phyloP scores from a whole-genome alignment of 345 rosid species.

The Syzygium jambos region DNA sequence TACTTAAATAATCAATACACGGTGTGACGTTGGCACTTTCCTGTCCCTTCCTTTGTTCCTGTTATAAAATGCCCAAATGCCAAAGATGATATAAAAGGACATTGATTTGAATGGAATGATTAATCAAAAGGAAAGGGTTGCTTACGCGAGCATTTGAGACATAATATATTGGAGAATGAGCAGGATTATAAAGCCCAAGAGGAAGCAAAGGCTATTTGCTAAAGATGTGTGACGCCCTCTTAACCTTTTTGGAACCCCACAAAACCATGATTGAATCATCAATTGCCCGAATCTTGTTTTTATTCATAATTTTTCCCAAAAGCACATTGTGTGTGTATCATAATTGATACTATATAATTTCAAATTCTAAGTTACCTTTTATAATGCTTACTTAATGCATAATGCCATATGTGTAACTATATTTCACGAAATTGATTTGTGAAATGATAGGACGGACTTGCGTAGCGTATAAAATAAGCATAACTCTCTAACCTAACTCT shows the following conservation, averaged over 20 bases:
- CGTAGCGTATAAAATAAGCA: neutral
- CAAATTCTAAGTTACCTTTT: neutral
- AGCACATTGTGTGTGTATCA: neutral
- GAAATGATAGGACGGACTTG: neutral
- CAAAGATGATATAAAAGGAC: slow-evolving; percentile 19
- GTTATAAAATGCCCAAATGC: slow-evolving; percentile 61
- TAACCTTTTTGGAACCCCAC: slow-evolving; percentile 29
- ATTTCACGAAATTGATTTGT: neutral
- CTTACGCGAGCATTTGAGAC: neutral
- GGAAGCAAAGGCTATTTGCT: slow-evolving; percentile 5
- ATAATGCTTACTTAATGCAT: neutral
- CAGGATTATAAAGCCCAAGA: slow-evolving; percentile 16
- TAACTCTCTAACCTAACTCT: neutral
- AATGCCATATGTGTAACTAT: neutral
- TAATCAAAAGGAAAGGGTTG: slow-evolving; percentile 17
- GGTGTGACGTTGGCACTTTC: slow-evolving; percentile 34
- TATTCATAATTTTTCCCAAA: neutral
- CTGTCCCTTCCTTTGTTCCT: slow-evolving; percentile 28
- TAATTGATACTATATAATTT: neutral
- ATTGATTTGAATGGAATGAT: slow-evolving; percentile 33
- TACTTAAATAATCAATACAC: neutral
- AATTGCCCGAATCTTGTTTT: neutral
- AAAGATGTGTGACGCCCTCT: slow-evolving; percentile 6
- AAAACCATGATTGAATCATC: slow-evolving; percentile 13
- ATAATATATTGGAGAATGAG: neutral